These are phyloP conservation scores for Dipteronia sinensis DNA, from an alignment of 345 rosid species.

Conservation along the genomic window DNA sequence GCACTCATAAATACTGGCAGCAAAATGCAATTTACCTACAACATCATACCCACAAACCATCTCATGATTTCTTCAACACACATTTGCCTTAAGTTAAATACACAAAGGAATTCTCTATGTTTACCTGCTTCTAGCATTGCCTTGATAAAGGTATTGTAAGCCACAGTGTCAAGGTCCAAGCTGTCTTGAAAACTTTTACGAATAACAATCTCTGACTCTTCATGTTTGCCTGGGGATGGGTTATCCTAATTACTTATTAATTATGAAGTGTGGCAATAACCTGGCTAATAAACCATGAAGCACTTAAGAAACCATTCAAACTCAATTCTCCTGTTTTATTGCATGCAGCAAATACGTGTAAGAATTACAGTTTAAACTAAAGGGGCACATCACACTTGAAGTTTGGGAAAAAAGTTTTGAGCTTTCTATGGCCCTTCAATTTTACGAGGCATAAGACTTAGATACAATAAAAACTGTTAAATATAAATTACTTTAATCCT, in stretches of 20 bases:
- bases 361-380: background rate
- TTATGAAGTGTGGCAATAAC: slow-evolving; percentile 2
- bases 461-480: background rate
- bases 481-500: background rate
- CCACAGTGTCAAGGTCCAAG: slow-evolving; percentile 72
- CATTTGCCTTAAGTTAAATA: slow-evolving; percentile 12
- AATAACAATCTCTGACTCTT: slow-evolving; percentile 61
- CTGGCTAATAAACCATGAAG: slow-evolving; percentile 9
- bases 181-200: slow-evolving; percentile 38
- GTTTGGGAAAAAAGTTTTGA: background rate
- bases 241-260: slow-evolving; percentile 12
- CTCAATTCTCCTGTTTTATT: background rate
- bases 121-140: slow-evolving; percentile 88
- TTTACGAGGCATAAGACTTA: background rate
- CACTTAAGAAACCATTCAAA: background rate
- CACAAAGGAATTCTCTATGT: slow-evolving; percentile 7
- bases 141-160: slow-evolving; percentile 81
- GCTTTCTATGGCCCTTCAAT: background rate
- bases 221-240: slow-evolving; percentile 60
- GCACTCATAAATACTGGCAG: slow-evolving; percentile 58
- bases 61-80: slow-evolving; percentile 18
- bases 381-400: background rate
- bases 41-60: slow-evolving; percentile 23
- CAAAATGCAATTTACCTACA: slow-evolving; percentile 67
- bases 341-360: background rate